Percentiles rank a stretch among this genome's conserved stretches.
Evolutionary conservation across 2,329 filamentous ascomycete species (phyloP).

Genomic region (Aspergillus sergii): DNA sequence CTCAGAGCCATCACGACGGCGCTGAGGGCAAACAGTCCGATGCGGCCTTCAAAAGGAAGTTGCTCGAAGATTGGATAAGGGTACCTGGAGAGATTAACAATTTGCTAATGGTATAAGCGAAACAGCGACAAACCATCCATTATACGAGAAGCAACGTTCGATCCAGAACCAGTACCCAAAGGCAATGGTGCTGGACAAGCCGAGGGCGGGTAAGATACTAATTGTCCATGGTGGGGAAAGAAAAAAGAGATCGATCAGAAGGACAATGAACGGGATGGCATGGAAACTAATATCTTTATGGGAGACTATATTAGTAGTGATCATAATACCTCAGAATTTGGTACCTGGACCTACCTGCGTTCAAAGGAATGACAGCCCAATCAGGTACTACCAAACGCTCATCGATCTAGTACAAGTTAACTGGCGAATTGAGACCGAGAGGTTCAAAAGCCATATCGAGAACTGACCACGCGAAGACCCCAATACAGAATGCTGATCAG

Average conservation of each 20-base stretch:
- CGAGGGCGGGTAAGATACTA: slow-evolving; percentile 53
- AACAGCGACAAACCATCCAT: slow-evolving; percentile 56
- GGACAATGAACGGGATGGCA: slow-evolving; percentile 55
- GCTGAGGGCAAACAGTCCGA: slow-evolving; percentile 69
- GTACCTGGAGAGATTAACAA: slow-evolving; percentile 58
- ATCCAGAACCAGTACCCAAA: slow-evolving; percentile 67
- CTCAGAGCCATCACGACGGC: slow-evolving; percentile 72
- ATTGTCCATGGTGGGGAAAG: slow-evolving; percentile 65
- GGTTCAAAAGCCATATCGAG: too few species aligned
- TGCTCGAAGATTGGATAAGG: slow-evolving; percentile 83
- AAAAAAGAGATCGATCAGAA: slow-evolving; percentile 59
- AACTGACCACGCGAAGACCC: slow-evolving; percentile 54
- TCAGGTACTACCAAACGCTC: slow-evolving; percentile 54
- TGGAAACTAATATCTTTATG: slow-evolving; percentile 51
- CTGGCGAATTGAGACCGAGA: slow-evolving; percentile 1
- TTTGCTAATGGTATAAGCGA: neutral
- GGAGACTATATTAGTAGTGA: neutral
- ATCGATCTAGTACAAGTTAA: slow-evolving; percentile 37
- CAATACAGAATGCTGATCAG: slow-evolving; percentile 65
- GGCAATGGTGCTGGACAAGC: slow-evolving; percentile 53
- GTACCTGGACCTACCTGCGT: slow-evolving; percentile 35
- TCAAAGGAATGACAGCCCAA: slow-evolving; percentile 38
- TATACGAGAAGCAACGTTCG: slow-evolving; percentile 60
- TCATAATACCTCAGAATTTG: neutral
- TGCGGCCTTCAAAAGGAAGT: slow-evolving; percentile 66